Evolutionary conservation across 306 rosid species (phyloP).

Genomic region (Vachellia pachyceras): DNA sequence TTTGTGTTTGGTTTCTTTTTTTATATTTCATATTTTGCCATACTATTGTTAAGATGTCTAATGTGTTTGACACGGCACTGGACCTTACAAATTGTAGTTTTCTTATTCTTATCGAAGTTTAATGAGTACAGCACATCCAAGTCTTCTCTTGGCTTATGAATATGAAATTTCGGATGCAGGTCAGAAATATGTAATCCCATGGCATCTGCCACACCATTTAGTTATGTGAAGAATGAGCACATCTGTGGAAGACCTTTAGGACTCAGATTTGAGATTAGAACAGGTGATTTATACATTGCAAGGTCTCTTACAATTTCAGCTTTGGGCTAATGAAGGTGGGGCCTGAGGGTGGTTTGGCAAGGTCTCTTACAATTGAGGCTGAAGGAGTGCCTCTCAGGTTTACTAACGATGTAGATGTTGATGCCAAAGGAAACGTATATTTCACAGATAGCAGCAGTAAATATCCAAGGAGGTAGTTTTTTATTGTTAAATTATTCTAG

Average conservation of each 20-base stretch:
- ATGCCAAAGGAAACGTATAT: constrained; percentile 81
- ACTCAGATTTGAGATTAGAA: constrained; percentile 87
- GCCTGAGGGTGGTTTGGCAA: constrained; percentile 90
- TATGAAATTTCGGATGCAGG: constrained; percentile 49
- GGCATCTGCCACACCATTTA: constrained; percentile 58
- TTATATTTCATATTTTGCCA: constrained; percentile 2
- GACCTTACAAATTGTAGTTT: constrained; percentile 10
- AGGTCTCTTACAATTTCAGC: too few species aligned
- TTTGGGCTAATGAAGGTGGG: constrained; percentile 86
- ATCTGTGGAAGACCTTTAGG: constrained; percentile 98
- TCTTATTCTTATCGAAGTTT: neutral
- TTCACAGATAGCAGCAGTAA: constrained; percentile 80
- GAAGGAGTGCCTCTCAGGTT: constrained; percentile 79
- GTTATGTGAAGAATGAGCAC: constrained; percentile 80
- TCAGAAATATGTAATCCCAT: constrained; percentile 81
- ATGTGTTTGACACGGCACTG: constrained; percentile 14
- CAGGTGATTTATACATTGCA: constrained; percentile 90
- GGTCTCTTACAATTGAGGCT: constrained; percentile 77
- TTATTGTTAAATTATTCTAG: constrained; percentile 19
- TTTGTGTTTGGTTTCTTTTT: constrained; percentile 2
- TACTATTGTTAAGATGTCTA: constrained; percentile 17
- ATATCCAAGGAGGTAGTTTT: constrained; percentile 77
- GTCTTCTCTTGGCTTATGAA: neutral
- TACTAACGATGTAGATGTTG: constrained; percentile 87
- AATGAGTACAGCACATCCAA: neutral